Base-by-base conservation (phyloP, 78 protist genomes). In the Cavenderia fasciculata region DNA sequence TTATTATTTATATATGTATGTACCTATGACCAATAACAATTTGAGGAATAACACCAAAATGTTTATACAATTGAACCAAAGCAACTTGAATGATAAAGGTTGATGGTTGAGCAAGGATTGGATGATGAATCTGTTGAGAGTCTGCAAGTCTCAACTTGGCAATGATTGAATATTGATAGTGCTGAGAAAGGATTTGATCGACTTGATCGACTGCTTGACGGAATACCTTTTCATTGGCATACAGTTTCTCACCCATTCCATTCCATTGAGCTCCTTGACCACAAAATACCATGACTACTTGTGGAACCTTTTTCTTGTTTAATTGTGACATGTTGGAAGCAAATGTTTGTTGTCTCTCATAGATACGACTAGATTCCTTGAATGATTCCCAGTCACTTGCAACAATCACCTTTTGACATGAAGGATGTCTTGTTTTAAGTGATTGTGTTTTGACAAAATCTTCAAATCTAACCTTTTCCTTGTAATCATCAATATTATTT, bases 21-120 rank as follows among this genome's bases (percentile, higher is more conserved):
- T n/a, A 43, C 49, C 69, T 56, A 66, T 86, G 93, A 46, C 93
- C 93, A 5, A 59, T n/a, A 0, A 86, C 29, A 33, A 69, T 65
- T 0, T 59, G 36, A 31, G 93, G 85, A n/a, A 23, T 23, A 12
- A 86, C 16, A n/a, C 74, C 74, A 61, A 73, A 69, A 18, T 41
- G 25, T n/a, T 6, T 44, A 27, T 40, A 86, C 18, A 86, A 25
- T 36, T 59, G 33, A 34, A 31, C 25, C 77, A 86, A 40, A 25
- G 56, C 82, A 33, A 52, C 38, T 52, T 86, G 93, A 21, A 86
- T 16, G 19, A 66, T 31, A 40, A 86, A 69, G 23, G 74, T 34
- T 1, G 68, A 27, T 19, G 85, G 86, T 44, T 86, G 93, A 12
- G 93, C 93, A 4, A 74, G 10, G 0, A 51, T 34, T 77, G 75